These are phyloP conservation scores for Aspergillus ostianus DNA, from an alignment of 495 filamentous ascomycete genomes.

Conservation along the genomic window DNA sequence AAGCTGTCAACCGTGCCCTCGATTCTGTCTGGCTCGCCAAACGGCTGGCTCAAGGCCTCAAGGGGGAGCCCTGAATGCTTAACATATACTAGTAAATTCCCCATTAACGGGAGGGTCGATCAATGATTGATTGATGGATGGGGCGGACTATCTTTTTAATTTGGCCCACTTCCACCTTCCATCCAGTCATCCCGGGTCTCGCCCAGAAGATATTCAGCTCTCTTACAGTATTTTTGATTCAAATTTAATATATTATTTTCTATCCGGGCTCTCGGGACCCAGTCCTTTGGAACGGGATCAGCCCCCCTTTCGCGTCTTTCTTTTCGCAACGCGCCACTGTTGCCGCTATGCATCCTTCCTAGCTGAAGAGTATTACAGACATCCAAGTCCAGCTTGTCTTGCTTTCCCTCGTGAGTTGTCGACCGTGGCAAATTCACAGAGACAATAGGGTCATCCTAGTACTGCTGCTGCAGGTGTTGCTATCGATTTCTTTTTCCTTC, in stretches of 20 bases:
- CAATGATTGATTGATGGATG: slow-evolving; percentile 11
- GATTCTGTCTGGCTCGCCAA: neutral
- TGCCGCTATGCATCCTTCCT: slow-evolving; percentile 12
- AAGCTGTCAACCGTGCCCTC: neutral
- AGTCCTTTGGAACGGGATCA: slow-evolving; percentile 24
- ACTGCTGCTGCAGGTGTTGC: neutral
- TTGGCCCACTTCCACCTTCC: slow-evolving; percentile 11
- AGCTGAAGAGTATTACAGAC: slow-evolving; percentile 5
- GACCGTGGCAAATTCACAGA: slow-evolving; percentile 20
- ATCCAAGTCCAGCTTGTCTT: slow-evolving; percentile 4
- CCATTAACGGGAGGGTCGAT: neutral
- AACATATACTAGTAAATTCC: slow-evolving; percentile 5
- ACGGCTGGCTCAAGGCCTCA: slow-evolving; percentile 1
- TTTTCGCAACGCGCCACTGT: slow-evolving; percentile 18
- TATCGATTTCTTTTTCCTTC: slow-evolving; percentile 1
- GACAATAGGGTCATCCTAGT: neutral
- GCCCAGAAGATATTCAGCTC: neutral
- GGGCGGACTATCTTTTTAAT: slow-evolving; percentile 11
- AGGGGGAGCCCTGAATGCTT: slow-evolving; percentile 1
- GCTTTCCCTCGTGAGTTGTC: slow-evolving; percentile 15
- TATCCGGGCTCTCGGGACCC: slow-evolving; percentile 25
- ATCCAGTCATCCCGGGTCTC: slow-evolving; percentile 4
- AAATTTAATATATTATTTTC: slow-evolving; percentile 10
- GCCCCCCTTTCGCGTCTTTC: slow-evolving; percentile 10
- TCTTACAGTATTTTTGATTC: neutral